Evolutionary conservation across 2,329 filamentous ascomycete genomes (phyloP).

Genomic region (Coniella vitis): DNA sequence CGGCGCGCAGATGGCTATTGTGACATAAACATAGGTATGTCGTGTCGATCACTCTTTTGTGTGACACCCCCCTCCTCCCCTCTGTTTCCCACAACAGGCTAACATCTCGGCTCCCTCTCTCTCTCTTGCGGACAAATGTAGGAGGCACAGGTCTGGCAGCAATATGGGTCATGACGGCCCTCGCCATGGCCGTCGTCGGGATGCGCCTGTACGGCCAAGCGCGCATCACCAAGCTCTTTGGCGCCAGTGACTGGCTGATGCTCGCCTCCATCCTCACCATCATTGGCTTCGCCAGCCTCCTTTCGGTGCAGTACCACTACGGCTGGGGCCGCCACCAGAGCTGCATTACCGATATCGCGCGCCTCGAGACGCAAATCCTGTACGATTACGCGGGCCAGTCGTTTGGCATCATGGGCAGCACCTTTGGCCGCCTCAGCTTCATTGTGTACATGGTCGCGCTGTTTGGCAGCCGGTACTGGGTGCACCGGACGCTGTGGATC

Average conservation of each 20-base stretch:
- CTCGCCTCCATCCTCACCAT: constrained; percentile 3
- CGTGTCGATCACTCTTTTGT: too few relatives aligned
- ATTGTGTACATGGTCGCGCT: constrained; percentile 7
- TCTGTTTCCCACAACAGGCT: too few relatives aligned
- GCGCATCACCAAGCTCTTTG: constrained; percentile 8
- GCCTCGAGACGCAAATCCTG: constrained; percentile 8
- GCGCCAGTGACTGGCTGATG: constrained; percentile 10
- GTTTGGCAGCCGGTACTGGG: constrained; percentile 4
- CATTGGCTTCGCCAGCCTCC: constrained; percentile 1
- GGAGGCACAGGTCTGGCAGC: constrained; percentile 3
- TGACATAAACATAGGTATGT: not conserved
- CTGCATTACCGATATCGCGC: not conserved
- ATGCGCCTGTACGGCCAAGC: constrained; percentile 2
- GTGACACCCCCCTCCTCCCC: too few relatives aligned
- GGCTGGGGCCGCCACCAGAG: constrained; percentile 8
- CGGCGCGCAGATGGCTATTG: not conserved
- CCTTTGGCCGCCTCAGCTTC: constrained; percentile 5
- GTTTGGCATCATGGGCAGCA: constrained; percentile 10
- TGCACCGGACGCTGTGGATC: not conserved
- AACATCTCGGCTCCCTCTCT: too few relatives aligned
- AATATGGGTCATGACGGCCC: constrained; percentile 5
- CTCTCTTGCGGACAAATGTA: not conserved
- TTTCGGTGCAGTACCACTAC: constrained; percentile 5
- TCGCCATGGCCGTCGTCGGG: not conserved
- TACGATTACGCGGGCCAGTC: constrained; percentile 6